A percentile compares a stretch with the other conserved stretches of the same genome.
phyloP scores from a whole-genome alignment of 2,329 filamentous ascomycete genomes.

The Colletotrichum musicola region DNA sequence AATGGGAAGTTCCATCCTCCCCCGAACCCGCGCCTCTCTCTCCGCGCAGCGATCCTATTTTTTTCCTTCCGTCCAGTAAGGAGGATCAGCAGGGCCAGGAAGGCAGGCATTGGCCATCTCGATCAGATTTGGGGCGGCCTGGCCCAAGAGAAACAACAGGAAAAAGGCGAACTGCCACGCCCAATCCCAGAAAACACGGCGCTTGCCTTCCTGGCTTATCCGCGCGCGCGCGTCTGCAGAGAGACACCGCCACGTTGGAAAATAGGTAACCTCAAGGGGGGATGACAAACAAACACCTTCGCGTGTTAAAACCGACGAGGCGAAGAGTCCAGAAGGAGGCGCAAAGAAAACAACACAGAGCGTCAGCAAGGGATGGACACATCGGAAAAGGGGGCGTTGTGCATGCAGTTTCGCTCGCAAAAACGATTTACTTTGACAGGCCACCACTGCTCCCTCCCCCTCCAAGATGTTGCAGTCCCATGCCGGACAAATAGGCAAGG shows the following conservation, averaged over 20 bases:
- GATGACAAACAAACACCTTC: not conserved
- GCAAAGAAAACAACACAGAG: not conserved
- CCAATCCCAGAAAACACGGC: not conserved
- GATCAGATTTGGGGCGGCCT: not conserved
- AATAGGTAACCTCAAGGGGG: not conserved
- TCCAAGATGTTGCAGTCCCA: not conserved
- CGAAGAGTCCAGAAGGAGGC: too few relatives aligned
- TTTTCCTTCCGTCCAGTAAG: not conserved
- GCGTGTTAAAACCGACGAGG: constrained; percentile 1
- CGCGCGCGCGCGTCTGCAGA: not conserved
- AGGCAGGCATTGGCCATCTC: not conserved
- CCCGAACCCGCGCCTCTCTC: not conserved
- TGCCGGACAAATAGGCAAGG: not conserved
- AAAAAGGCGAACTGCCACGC: not conserved
- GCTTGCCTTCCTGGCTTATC: constrained; percentile 6
- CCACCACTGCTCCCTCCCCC: not conserved
- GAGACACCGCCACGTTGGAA: not conserved
- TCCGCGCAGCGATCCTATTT: not conserved
- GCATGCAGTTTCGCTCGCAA: not conserved
- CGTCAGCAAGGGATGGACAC: too few relatives aligned
- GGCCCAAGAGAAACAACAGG: not conserved
- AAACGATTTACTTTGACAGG: constrained; percentile 7
- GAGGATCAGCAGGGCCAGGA: not conserved
- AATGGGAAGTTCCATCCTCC: constrained; percentile 2
- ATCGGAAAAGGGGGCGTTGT: not conserved